These are phyloP conservation scores for Neotropicomus parvogracilis DNA, from an alignment of 1,284 basidiomycete species.

Conservation along the genomic window DNA sequence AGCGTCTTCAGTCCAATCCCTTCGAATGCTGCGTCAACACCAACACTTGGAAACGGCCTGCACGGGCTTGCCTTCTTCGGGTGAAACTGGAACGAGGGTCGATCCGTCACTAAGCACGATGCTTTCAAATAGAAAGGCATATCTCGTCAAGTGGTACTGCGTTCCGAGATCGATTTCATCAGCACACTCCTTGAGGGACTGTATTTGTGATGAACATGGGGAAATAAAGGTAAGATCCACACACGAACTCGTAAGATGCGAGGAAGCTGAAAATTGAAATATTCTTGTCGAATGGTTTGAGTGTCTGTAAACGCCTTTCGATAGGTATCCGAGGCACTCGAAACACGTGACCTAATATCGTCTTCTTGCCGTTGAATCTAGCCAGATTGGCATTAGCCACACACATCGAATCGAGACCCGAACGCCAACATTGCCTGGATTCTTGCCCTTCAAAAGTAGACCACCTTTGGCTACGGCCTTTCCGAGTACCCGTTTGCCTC, in stretches of 20 bases:
- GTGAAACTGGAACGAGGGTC: constrained; percentile 71
- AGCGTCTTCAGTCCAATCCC: constrained; percentile 80
- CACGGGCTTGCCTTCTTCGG: constrained; percentile 49
- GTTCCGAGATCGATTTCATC: constrained; percentile 97
- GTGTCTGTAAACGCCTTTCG: constrained; percentile 89
- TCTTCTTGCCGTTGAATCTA: constrained; percentile 94
- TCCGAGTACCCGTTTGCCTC: constrained; percentile 74
- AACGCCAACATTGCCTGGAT: constrained; percentile 77
- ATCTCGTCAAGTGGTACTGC: constrained; percentile 94
- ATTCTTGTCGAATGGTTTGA: constrained; percentile 90
- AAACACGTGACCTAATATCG: constrained; percentile 85
- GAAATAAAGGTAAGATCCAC: constrained; percentile 1
- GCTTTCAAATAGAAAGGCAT: constrained; percentile 92
- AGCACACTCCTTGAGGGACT: constrained; percentile 93
- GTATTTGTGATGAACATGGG: constrained; percentile 16
- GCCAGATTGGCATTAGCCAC: constrained; percentile 14
- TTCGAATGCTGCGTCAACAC: constrained; percentile 26
- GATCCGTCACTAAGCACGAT: constrained; percentile 86
- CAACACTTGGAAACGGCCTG: constrained; percentile 4
- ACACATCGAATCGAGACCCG: constrained; percentile 5
- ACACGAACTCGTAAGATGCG: constrained; percentile 81
- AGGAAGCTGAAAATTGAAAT: constrained; percentile 95
- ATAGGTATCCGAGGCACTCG: constrained; percentile 83
- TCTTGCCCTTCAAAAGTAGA: constrained; percentile 88
- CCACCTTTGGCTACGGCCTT: constrained; percentile 92